Evolutionary conservation across 129 eudicot genomes (phyloP).

Genomic region (Centella asiatica): DNA sequence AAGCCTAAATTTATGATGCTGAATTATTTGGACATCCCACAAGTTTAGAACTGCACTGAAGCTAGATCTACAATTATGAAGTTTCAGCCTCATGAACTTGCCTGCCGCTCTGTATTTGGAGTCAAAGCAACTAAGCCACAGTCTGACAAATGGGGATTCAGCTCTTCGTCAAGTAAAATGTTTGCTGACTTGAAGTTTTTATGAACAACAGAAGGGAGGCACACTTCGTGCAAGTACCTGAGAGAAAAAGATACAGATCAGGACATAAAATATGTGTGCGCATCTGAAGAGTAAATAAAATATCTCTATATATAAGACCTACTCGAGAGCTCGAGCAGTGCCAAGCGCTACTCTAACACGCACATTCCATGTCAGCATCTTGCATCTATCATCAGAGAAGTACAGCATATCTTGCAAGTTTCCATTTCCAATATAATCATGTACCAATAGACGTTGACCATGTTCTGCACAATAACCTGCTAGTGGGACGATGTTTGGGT

Average conservation of each 20-base stretch:
- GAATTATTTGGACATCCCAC: neutral
- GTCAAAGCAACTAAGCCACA: slow-evolving; percentile 87
- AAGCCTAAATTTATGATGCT: neutral
- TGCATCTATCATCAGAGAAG: slow-evolving; percentile 72
- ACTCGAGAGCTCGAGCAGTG: slow-evolving; percentile 97
- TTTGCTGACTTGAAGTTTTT: slow-evolving; percentile 94
- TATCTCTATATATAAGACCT: slow-evolving; percentile 16
- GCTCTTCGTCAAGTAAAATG: slow-evolving; percentile 90
- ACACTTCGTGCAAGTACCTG: slow-evolving; percentile 99
- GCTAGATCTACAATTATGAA: neutral
- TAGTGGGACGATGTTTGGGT: slow-evolving; percentile 73
- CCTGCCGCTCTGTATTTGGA: slow-evolving; percentile 94
- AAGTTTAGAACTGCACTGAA: neutral
- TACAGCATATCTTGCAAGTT: slow-evolving; percentile 94
- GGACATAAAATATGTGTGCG: neutral
- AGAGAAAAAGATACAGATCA: slow-evolving; percentile 7
- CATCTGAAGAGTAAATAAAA: no score
- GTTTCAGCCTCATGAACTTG: slow-evolving; percentile 16
- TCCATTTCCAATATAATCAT: slow-evolving; percentile 76
- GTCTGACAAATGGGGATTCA: slow-evolving; percentile 91
- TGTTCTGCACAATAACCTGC: slow-evolving; percentile 92
- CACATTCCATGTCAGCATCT: slow-evolving; percentile 80
- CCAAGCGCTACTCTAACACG: slow-evolving; percentile 98
- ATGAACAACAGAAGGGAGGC: slow-evolving; percentile 96
- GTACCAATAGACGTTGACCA: slow-evolving; percentile 87